Percentiles rank a stretch among this genome's conserved stretches.
Evolutionary conservation across 345 rosid genomes (phyloP).

Genomic region (Erucastrum elatum): DNA sequence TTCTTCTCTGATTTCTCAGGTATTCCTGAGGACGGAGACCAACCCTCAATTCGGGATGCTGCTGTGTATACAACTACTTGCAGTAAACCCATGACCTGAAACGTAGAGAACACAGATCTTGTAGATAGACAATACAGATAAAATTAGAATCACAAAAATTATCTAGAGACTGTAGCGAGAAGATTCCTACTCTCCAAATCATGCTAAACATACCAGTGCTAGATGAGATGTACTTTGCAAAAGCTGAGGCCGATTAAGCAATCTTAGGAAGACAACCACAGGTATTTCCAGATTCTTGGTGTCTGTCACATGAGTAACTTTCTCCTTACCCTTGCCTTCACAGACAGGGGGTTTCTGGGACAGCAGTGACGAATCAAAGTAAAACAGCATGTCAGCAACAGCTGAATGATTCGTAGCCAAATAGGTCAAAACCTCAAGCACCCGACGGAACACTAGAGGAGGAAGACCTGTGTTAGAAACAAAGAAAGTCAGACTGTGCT

Average conservation of each 20-base stretch:
- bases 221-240: slow-evolving; percentile 78
- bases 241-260: slow-evolving; percentile 74
- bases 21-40: slow-evolving; percentile 42
- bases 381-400: slow-evolving; percentile 82
- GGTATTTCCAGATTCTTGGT: slow-evolving; percentile 60
- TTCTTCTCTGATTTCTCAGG: slow-evolving; percentile 46
- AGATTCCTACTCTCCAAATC: slow-evolving; percentile 7
- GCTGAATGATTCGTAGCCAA: slow-evolving; percentile 84
- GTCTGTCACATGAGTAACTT: slow-evolving; percentile 42
- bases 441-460: slow-evolving; percentile 79
- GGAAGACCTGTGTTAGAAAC: slow-evolving; percentile 68
- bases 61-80: slow-evolving; percentile 73
- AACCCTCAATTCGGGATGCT: slow-evolving; percentile 61
- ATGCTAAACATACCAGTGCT: slow-evolving; percentile 60
- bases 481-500: slow-evolving; percentile 13
- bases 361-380: slow-evolving; percentile 61
- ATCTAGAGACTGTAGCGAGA: slow-evolving; percentile 11
- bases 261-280: slow-evolving; percentile 74
- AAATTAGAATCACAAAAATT: background rate
- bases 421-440: slow-evolving; percentile 78
- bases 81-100: slow-evolving; percentile 86
- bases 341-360: slow-evolving; percentile 47
- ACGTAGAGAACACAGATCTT: slow-evolving; percentile 21
- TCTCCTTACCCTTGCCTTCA: slow-evolving; percentile 78
- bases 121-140: slow-evolving; percentile 3